Base-by-base conservation (phyloP, 2,329 filamentous ascomycete genomes). In the Aureobasidium musti region DNA sequence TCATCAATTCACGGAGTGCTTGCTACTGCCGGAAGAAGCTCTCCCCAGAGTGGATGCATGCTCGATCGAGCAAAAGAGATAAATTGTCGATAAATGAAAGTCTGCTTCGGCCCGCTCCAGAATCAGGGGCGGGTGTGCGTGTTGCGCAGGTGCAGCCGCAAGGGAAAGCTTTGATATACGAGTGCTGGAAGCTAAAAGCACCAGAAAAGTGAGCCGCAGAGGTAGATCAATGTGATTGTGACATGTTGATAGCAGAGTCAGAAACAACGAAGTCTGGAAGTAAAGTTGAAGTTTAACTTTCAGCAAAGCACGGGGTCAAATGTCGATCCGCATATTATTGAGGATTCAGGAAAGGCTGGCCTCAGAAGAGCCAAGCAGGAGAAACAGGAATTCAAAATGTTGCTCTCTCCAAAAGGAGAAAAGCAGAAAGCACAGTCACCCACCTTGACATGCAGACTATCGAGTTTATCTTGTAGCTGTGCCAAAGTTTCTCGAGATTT, bases 401-500 rank as follows among this genome's bases (percentile, higher is more conserved):
- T 17, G 23, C 47, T 33, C 19, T 11, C 21, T 6, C 19, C 30
- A 23, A 30, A 21, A 37, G 10, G 14, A 37, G 17, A 37, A 53
- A 5, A 21, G n/a, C n/a, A n/a, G 5, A 14, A 54, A 54, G 50
- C 30, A 37, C 33, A 23, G 50, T 54, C 21, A 19, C 33, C 33
- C 43, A 13, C 21, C 11, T 47, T 54, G 19, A 33, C 17, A 21
- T 54, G 6, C 47, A 14, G 19, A 35, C 50, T 35, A 37, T 54
- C 50, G 50, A 54, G 19, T 54, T 21, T 30, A 35, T 52, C 49
- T 17, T 17, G 5, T 33, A n/a, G 33, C 30, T 54, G 52, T n/a
- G n/a, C 33, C 52, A 54, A 54, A 54, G 52, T 33, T 54, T 26
- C 35, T 26, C 39, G 23, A 54, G 33, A 54, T 54, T n/a, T n/a